Evolutionary conservation across 371 early-diverging fungal genomes (phyloP).

Genomic region (Mucor piriformis): DNA sequence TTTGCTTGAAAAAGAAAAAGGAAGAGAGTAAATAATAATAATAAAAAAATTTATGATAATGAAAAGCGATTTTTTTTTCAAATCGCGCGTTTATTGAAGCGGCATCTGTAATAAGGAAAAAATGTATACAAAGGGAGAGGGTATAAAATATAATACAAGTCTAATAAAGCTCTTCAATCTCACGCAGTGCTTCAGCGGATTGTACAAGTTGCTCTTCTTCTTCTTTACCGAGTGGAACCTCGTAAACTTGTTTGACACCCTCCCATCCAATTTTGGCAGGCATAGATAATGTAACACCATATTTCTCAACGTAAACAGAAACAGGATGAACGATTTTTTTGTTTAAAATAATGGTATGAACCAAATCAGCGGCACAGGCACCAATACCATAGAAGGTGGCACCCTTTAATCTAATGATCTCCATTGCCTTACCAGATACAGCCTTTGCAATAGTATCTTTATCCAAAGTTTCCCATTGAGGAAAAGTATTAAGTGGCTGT

Average conservation of each 20-base stretch:
- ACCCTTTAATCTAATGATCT: constrained; percentile 86
- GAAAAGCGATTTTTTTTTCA: neutral
- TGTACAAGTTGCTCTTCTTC: constrained; percentile 53
- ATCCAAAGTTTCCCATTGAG: constrained; percentile 61
- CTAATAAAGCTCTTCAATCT: constrained; percentile 25
- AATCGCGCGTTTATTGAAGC: neutral
- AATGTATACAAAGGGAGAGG: neutral
- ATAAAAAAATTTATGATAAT: constrained; percentile 8
- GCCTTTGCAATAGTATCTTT: constrained; percentile 52
- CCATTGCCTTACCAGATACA: constrained; percentile 77
- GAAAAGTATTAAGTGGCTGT: constrained; percentile 67
- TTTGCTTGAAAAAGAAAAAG: constrained; percentile 1
- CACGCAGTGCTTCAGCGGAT: constrained; percentile 53
- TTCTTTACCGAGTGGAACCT: constrained; percentile 58
- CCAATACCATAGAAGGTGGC: constrained; percentile 90
- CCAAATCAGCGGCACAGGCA: constrained; percentile 74
- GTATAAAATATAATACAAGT: neutral
- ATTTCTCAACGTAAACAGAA: constrained; percentile 63
- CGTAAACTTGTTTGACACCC: constrained; percentile 71
- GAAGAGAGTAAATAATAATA: neutral
- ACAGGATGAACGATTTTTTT: constrained; percentile 69
- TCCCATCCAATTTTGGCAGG: constrained; percentile 74
- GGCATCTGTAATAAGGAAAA: neutral
- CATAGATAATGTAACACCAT: constrained; percentile 68
- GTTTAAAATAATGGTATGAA: constrained; percentile 69